These are phyloP conservation scores for Amylostereum areolatum DNA, from an alignment of 1,284 basidiomycete genomes.

Conservation along the genomic window DNA sequence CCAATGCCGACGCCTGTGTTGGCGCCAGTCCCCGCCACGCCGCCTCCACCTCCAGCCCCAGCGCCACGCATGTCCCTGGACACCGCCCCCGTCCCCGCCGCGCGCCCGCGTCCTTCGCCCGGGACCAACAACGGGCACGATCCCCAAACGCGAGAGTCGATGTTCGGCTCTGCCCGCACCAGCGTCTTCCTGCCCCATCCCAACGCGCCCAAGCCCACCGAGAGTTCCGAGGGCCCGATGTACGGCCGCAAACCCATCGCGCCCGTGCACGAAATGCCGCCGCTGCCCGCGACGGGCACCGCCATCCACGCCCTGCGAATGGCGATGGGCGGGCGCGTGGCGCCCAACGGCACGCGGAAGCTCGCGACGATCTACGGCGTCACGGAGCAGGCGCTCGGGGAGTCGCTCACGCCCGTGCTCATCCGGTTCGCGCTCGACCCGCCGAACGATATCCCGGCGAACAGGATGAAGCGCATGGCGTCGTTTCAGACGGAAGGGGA, in stretches of 20 bases:
- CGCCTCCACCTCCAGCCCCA: slow-evolving; percentile 12
- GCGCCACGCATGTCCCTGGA: slow-evolving; percentile 20
- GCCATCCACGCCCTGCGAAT: slow-evolving; percentile 27
- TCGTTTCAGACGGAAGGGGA: too few species aligned
- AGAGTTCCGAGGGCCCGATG: slow-evolving; percentile 46
- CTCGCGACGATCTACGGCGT: slow-evolving; percentile 59
- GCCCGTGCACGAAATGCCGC: slow-evolving; percentile 4
- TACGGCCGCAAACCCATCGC: slow-evolving; percentile 37
- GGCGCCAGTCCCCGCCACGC: neutral
- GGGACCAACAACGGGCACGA: slow-evolving; percentile 2
- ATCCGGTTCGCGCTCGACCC: slow-evolving; percentile 62
- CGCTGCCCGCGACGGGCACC: slow-evolving; percentile 11
- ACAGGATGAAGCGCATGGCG: slow-evolving; percentile 12
- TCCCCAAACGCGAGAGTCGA: neutral
- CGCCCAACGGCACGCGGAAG: slow-evolving; percentile 17
- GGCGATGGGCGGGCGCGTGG: slow-evolving; percentile 18
- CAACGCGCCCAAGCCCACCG: slow-evolving; percentile 57
- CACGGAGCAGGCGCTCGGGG: slow-evolving; percentile 46
- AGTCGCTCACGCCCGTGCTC: slow-evolving; percentile 54
- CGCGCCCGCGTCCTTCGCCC: slow-evolving; percentile 10
- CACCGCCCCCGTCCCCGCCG: slow-evolving; percentile 18
- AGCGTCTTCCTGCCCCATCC: slow-evolving; percentile 68
- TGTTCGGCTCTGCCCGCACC: slow-evolving; percentile 23
- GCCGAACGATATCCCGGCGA: slow-evolving; percentile 28
- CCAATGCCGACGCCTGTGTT: neutral